Evolutionary conservation across 768 basidiomycete genomes (phyloP), one percentile per base, ranked within the genome.

Genomic region (Phanerochaete sordida): DNA sequence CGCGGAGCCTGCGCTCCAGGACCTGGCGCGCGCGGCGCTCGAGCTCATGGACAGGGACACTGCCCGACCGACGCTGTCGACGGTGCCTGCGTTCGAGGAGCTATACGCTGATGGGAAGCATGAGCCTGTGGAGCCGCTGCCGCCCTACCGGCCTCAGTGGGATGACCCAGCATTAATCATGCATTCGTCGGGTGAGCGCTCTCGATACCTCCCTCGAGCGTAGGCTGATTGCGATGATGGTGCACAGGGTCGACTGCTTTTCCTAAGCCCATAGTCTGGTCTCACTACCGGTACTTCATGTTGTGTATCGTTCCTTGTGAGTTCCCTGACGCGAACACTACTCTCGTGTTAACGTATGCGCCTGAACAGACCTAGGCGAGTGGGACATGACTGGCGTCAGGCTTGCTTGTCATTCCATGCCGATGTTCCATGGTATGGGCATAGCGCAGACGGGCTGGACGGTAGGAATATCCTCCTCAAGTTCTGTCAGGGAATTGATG

Each of bases 361-460:
- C 39, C 48, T 5, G 1, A 53, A 28, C 55, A 73, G 61, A 43
- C 59, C 70, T 66, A 49, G 69, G 70, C 1, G 69, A 69, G 13
- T 58, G 60, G 1, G 68, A 73, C 52, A 46, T 73, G 16, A 65
- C 67, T 0, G 61, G 68, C 28, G 33, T 57, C 43, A 24, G 59
- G 3, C 35, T 69, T 16, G 60, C 66, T 1, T 55, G 61, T 33
- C 68, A 70, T 30, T 44, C 57, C 1, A 58, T 69, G 26, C 68
- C 71, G 3, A 71, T 72, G 71, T 72, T 59, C 49, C 72, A 73
- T 54, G 72, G 65, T 8, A 62, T 69, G 46, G 72, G 72, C 33
- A 35, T 35, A 35, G n/a, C n/a, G n/a, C n/a, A n/a, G n/a, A n/a
- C n/a, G n/a, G n/a, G n/a, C n/a, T n/a, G n/a, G n/a, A n/a, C n/a